Conservation (phyloP, 2,329 filamentous ascomycete genomes). For the Ploettnerulaceae sp. region DNA sequence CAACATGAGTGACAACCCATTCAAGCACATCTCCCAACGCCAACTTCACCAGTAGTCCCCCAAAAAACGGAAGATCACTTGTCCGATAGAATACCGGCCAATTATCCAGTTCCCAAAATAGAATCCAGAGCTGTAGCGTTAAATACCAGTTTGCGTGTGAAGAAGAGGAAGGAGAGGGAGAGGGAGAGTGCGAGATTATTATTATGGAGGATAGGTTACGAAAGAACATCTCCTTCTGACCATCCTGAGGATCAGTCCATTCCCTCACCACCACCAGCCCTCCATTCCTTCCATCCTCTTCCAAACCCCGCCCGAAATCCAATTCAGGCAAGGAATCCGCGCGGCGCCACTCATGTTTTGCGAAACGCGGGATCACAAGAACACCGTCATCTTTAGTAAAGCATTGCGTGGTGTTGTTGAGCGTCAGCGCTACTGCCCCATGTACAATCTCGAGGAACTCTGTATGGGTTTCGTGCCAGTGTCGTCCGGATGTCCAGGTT, state of each 20-base stretch:
- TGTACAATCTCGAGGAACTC: constrained; percentile 18
- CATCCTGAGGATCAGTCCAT: constrained; percentile 22
- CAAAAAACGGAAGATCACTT: neutral
- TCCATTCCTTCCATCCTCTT: no score
- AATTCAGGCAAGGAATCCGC: neutral
- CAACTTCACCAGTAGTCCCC: neutral
- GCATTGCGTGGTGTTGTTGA: constrained; percentile 6
- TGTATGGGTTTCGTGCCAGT: constrained; percentile 22
- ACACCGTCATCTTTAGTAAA: constrained; percentile 10
- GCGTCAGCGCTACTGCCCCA: constrained; percentile 14
- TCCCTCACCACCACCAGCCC: constrained; percentile 17
- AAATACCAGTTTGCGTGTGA: constrained; percentile 6
- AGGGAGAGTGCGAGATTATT: constrained; percentile 13
- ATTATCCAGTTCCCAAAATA: constrained; percentile 18
- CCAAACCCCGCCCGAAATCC: no score
- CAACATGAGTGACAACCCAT: constrained; percentile 11
- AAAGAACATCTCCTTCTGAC: constrained; percentile 22
- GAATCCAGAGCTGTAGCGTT: constrained; percentile 11
- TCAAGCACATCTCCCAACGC: neutral
- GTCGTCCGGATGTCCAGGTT: constrained; percentile 18
- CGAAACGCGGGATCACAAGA: constrained; percentile 12
- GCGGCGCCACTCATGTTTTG: constrained; percentile 20
- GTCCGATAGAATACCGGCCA: constrained; percentile 11
- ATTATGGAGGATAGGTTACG: constrained; percentile 18
- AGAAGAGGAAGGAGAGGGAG: no score